A percentile compares a stretch with the other conserved stretches of the same genome.
Conservation (phyloP, 1,284 basidiomycete genomes). For the Wallemia hederae region DNA sequence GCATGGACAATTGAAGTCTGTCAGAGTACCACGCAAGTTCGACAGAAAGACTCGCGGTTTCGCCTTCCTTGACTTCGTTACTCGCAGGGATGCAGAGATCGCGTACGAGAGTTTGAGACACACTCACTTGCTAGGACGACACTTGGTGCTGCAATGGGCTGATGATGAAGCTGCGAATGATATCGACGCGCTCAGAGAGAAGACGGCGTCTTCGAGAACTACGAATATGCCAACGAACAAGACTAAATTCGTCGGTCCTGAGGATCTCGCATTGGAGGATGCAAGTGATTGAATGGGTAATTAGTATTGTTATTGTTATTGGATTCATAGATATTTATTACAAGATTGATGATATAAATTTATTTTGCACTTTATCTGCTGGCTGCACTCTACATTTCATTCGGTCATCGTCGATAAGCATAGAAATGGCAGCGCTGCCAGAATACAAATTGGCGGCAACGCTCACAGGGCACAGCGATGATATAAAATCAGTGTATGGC, state of each 20-base stretch:
- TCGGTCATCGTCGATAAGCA: neutral
- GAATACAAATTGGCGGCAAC: neutral
- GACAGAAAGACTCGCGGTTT: conserved; percentile 66
- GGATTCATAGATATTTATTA: neutral
- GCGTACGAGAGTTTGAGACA: conserved; percentile 59
- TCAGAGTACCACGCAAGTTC: conserved; percentile 62
- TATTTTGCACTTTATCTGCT: neutral
- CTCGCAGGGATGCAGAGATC: conserved; percentile 55
- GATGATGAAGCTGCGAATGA: conserved; percentile 32
- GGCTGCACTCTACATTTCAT: too few species aligned
- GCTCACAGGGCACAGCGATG: neutral
- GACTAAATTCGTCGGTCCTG: neutral
- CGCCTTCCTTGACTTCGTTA: conserved; percentile 78
- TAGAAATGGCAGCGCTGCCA: neutral
- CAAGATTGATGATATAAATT: neutral
- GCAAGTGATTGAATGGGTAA: too few species aligned
- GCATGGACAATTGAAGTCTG: conserved; percentile 71
- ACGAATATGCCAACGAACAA: neutral
- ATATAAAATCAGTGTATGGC: neutral
- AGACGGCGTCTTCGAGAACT: conserved; percentile 20
- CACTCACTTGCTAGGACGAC: conserved; percentile 81
- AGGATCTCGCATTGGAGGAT: neutral
- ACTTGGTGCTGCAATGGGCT: conserved; percentile 83
- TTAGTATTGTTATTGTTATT: neutral
- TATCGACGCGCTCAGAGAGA: conserved; percentile 40